Evolutionary conservation across 192 early-diverging fungal genomes (phyloP).

Genomic region (Coemansia biformis): DNA sequence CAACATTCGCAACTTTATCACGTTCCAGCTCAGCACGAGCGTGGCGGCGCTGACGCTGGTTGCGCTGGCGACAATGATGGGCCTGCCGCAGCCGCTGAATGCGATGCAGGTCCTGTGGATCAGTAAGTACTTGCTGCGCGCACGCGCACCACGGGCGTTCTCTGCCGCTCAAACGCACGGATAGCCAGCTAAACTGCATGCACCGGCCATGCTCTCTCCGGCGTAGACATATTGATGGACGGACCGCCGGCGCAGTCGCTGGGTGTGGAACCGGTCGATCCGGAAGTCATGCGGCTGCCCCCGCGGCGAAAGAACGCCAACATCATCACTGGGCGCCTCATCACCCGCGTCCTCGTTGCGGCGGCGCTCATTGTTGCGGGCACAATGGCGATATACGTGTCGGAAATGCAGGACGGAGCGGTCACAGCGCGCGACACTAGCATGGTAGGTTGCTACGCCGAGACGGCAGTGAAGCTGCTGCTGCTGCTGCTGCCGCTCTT

Average conservation of each 20-base stretch:
- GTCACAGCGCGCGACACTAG: conserved; percentile 75
- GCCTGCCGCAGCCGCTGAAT: conserved; percentile 86
- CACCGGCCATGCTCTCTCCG: no score
- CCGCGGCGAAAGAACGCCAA: conserved; percentile 73
- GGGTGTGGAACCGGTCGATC: conserved; percentile 92
- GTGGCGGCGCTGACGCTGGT: conserved; percentile 86
- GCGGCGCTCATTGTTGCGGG: conserved; percentile 77
- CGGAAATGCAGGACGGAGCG: conserved; percentile 69
- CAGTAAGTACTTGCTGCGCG: no score
- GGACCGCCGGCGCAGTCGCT: conserved; percentile 97
- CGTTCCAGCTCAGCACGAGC: conserved; percentile 94
- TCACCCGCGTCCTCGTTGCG: conserved; percentile 71
- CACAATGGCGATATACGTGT: conserved; percentile 76
- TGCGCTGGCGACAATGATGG: conserved; percentile 79
- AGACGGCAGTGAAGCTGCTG: no score
- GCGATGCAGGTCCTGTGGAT: conserved; percentile 99
- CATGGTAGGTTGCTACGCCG: no score
- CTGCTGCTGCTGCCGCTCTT: no score
- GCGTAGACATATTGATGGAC: conserved; percentile 98
- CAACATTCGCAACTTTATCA: conserved; percentile 96
- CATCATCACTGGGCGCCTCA: conserved; percentile 69
- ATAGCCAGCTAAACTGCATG: no score
- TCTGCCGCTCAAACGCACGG: no score
- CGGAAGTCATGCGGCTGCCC: conserved; percentile 81
- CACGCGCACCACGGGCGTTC: no score